These are phyloP conservation scores for Lentinus polychrous DNA, from an alignment of 1,284 basidiomycete genomes.

Conservation along the genomic window DNA sequence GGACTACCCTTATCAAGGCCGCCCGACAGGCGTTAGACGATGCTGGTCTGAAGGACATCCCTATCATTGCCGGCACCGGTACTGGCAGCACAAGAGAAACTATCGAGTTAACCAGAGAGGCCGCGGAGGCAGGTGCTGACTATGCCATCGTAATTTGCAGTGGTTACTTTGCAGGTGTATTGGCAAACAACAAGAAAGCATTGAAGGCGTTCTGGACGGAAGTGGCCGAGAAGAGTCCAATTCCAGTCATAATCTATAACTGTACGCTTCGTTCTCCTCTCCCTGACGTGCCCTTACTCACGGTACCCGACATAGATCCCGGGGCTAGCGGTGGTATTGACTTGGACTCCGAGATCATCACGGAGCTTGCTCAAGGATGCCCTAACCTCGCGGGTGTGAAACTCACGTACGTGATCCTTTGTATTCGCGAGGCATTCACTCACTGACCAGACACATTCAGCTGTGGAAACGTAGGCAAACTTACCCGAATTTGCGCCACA, in stretches of 20 bases:
- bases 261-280: slow-evolving; percentile 35
- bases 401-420: slow-evolving; percentile 53
- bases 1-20: slow-evolving; percentile 57
- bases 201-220: slow-evolving; percentile 77
- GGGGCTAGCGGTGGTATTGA: slow-evolving; percentile 77
- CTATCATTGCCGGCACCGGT: slow-evolving; percentile 79
- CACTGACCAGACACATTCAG: slow-evolving; percentile 34
- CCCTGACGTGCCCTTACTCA: neutral
- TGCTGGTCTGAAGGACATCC: slow-evolving; percentile 51
- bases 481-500: slow-evolving; percentile 70
- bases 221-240: slow-evolving; percentile 69
- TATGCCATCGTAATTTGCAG: slow-evolving; percentile 79
- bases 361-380: slow-evolving; percentile 64
- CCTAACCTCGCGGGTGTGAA: slow-evolving; percentile 78
- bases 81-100: slow-evolving; percentile 77
- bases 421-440: neutral
- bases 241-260: slow-evolving; percentile 89
- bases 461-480: slow-evolving; percentile 85
- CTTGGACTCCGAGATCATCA: slow-evolving; percentile 77
- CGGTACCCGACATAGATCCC: slow-evolving; percentile 45
- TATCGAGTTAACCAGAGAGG: slow-evolving; percentile 62
- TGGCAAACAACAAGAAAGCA: slow-evolving; percentile 54
- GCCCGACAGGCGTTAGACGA: slow-evolving; percentile 67
- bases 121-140: slow-evolving; percentile 77
- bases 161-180: slow-evolving; percentile 79